Evolutionary conservation across 441 rosid genomes (phyloP).

Genomic region (Brassica balearica): DNA sequence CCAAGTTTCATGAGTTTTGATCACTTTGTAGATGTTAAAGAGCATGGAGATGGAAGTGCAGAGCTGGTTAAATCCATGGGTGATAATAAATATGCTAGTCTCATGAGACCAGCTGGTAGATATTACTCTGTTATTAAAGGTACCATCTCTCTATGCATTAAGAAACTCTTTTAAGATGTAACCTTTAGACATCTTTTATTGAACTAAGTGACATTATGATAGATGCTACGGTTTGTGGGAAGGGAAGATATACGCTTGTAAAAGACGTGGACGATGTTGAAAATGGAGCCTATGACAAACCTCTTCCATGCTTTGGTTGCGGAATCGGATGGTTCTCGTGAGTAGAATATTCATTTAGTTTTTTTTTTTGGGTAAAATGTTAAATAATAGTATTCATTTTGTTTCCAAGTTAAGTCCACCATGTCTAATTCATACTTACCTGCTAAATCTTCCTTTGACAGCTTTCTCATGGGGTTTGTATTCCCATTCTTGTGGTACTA

Average conservation of each 20-base stretch:
- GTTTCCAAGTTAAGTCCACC: background rate
- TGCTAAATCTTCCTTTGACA: slow-evolving; percentile 36
- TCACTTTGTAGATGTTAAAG: slow-evolving; percentile 32
- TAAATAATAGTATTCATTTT: no score
- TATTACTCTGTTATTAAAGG: slow-evolving; percentile 66
- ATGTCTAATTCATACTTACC: background rate
- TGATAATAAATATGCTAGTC: slow-evolving; percentile 67
- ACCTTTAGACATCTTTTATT: background rate
- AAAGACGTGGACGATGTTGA: slow-evolving; percentile 73
- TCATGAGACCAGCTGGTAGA: slow-evolving; percentile 74
- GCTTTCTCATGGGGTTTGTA: slow-evolving; percentile 85
- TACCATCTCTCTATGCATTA: slow-evolving; percentile 27
- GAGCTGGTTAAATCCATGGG: slow-evolving; percentile 62
- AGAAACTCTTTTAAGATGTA: slow-evolving; percentile 5
- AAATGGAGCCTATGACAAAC: slow-evolving; percentile 74
- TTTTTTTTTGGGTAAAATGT: no score
- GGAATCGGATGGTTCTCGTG: slow-evolving; percentile 44
- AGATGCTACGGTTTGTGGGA: slow-evolving; percentile 60
- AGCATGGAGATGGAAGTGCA: slow-evolving; percentile 47
- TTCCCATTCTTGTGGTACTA: slow-evolving; percentile 96
- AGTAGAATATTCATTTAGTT: slow-evolving; percentile 12
- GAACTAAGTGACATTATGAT: slow-evolving; percentile 20
- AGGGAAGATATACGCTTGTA: slow-evolving; percentile 75
- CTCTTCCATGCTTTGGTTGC: slow-evolving; percentile 95
- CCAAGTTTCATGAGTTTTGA: background rate